Conservation (phyloP, 2,329 filamentous ascomycete species). For the Aspergillus luchuensis region DNA sequence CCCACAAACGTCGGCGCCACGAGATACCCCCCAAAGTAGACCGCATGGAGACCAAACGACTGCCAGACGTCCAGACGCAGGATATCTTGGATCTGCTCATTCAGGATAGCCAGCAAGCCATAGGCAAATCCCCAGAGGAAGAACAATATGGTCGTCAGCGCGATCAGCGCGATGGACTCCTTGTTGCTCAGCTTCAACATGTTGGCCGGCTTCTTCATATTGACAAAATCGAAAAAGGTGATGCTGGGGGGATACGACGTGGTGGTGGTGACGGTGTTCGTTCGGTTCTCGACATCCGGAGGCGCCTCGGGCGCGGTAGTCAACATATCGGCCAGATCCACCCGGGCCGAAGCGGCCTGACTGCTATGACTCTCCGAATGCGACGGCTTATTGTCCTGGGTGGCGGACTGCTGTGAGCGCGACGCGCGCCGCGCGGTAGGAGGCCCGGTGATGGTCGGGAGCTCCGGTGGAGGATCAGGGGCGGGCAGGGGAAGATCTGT, state of each 20-base stretch:
- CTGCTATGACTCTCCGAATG: constrained; percentile 22
- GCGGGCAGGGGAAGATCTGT: constrained; percentile 15
- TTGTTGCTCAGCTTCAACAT: constrained; percentile 60
- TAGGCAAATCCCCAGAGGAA: constrained; percentile 91
- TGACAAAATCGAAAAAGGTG: constrained; percentile 65
- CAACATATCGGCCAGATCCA: constrained; percentile 56
- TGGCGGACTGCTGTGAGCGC: constrained; percentile 10
- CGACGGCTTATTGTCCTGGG: constrained; percentile 18
- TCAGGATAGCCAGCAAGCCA: constrained; percentile 79
- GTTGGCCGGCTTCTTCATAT: constrained; percentile 58
- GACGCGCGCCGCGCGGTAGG: constrained; percentile 13
- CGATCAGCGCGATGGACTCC: constrained; percentile 60
- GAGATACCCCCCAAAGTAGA: constrained; percentile 63
- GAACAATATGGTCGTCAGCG: constrained; percentile 76
- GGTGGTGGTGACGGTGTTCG: constrained; percentile 40
- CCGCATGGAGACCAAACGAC: constrained; percentile 56
- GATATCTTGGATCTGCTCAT: constrained; percentile 61
- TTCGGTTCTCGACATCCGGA: constrained; percentile 40
- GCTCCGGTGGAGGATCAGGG: constrained; percentile 6
- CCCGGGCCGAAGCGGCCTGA: constrained; percentile 2
- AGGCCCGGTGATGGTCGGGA: constrained; percentile 13
- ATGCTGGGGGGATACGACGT: constrained; percentile 39
- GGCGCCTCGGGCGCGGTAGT: constrained; percentile 49
- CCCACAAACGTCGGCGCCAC: constrained; percentile 59
- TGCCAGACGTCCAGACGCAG: constrained; percentile 41